phyloP scores from a whole-genome alignment of 2,329 filamentous ascomycete species.

The Penicillium sumatraense region DNA sequence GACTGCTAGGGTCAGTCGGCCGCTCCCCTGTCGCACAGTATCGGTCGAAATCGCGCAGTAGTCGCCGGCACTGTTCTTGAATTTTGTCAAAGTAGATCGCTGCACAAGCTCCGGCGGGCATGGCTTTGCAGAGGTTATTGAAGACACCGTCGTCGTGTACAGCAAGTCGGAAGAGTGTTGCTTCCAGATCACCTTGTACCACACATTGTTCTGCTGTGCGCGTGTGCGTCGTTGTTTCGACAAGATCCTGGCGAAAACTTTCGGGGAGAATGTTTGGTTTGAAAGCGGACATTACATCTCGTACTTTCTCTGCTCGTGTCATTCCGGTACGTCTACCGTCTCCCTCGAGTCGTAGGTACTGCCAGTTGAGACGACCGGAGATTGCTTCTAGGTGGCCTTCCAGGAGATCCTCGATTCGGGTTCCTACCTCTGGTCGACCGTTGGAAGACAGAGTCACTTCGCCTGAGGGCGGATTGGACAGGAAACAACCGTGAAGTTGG shows the following conservation, averaged over 20 bases:
- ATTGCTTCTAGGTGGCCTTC: conserved; percentile 37
- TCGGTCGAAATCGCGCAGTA: conserved; percentile 44
- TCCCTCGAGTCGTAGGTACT: conserved; percentile 33
- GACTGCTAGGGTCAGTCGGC: conserved; percentile 23
- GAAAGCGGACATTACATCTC: conserved; percentile 54
- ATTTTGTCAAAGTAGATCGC: conserved; percentile 51
- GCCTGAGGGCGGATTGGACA: conserved; percentile 31
- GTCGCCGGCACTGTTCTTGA: conserved; percentile 36
- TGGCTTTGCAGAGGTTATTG: conserved; percentile 46
- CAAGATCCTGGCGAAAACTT: conserved; percentile 47
- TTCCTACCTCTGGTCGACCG: conserved; percentile 36
- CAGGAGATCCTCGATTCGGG: conserved; percentile 38
- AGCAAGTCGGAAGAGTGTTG: conserved; percentile 51
- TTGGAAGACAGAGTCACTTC: conserved; percentile 37
- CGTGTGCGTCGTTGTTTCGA: conserved; percentile 36
- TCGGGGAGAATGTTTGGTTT: conserved; percentile 44
- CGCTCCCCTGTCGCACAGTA: conserved; percentile 42
- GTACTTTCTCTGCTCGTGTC: conserved; percentile 44
- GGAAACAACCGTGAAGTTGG: conserved; percentile 43
- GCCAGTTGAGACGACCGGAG: conserved; percentile 40
- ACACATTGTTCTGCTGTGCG: conserved; percentile 48
- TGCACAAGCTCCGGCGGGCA: conserved; percentile 47
- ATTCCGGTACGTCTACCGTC: conserved; percentile 31
- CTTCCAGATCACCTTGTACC: conserved; percentile 50
- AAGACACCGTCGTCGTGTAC: conserved; percentile 50